phyloP scores from a whole-genome alignment of 2,329 filamentous ascomycete genomes.

The Purpureocillium takamizusanense region DNA sequence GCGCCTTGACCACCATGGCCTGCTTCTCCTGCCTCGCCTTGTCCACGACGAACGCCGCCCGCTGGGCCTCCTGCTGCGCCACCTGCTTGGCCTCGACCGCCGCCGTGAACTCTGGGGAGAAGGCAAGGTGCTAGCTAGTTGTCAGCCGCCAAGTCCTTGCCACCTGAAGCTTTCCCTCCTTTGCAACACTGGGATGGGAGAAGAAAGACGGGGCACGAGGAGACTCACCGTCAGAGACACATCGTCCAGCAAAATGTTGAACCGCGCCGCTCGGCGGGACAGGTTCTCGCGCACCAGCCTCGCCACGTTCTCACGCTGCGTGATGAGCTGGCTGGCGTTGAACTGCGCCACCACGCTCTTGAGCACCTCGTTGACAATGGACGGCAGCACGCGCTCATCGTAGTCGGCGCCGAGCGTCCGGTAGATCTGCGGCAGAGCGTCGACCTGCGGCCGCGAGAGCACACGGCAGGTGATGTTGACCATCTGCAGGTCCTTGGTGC shows the following conservation, averaged over 20 bases:
- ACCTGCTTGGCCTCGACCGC: conserved; percentile 68
- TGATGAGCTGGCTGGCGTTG: conserved; percentile 96
- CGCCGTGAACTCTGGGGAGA: conserved; percentile 65
- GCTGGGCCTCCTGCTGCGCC: conserved; percentile 86
- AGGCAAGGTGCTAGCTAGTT: conserved; percentile 51
- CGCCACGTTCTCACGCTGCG: conserved; percentile 95
- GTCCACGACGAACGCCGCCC: conserved; percentile 95
- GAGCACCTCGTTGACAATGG: conserved; percentile 96
- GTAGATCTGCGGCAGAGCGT: conserved; percentile 93
- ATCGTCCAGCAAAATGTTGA: conserved; percentile 96
- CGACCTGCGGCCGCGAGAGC: conserved; percentile 79
- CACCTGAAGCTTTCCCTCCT: too few relatives aligned
- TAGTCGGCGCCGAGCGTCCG: conserved; percentile 91
- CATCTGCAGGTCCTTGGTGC: conserved; percentile 99
- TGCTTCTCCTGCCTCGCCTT: conserved; percentile 99
- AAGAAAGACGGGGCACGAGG: too few relatives aligned
- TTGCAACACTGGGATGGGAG: too few relatives aligned
- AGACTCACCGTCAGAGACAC: conserved; percentile 80
- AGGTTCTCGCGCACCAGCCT: conserved; percentile 88
- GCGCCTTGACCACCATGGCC: conserved; percentile 93
- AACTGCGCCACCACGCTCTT: conserved; percentile 99
- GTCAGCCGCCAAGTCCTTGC: neutral
- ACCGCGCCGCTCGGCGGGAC: conserved; percentile 79
- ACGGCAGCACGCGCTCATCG: conserved; percentile 91
- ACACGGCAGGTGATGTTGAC: conserved; percentile 99